Evolutionary conservation across 139 green algal genomes (phyloP), one percentile per base, ranked within the genome.

Genomic region (Closterium sp.): DNA sequence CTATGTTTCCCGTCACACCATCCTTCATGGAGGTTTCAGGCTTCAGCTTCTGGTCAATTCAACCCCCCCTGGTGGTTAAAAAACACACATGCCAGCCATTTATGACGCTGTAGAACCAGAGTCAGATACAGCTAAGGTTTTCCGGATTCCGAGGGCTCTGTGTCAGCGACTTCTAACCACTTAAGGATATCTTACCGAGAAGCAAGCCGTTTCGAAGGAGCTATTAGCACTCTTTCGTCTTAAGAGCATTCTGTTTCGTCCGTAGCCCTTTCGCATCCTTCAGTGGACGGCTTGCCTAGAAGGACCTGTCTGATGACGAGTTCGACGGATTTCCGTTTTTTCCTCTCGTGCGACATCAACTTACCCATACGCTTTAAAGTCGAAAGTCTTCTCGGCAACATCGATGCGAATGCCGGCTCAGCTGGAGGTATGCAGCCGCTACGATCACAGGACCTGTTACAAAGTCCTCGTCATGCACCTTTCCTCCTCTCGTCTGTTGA

Each of bases 341-440:
- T 93, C 66, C 88, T 93, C 31, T 93, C 91, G 32, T 93, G 66
- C 33, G 91, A 93, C 91, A 88, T 93, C 84, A 89, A 88, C 64
- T 28, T 92, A 32, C 88, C 91, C 12, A 34, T 93, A 25, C 33
- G 87, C 23, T 89, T 93, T 90, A 93, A 93, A 90, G n/a, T 93
- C 4, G 91, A 93, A 9, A 69, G 33, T 66, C 87, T 93, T 34
- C 28, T 89, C 31, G 91, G 91, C 7, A 34, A 76, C 55, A 76
- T 76, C 12, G 55, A 76, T 19, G 55, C 55, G 55, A 76, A 2
- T 76, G 55, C 55, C 55, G 16, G 55, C 55, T 76, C 55, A 76
- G 55, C 55, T 28, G 55, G 55, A 76, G 55, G 55, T 76, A 76
- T 28, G 55, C 12, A 76, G 12, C 55, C 55, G 12, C 12, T 76